Percentiles rank a stretch among this genome's conserved stretches.
Conservation (phyloP, 2,329 filamentous ascomycete genomes). For the Ophiostoma australiae region DNA sequence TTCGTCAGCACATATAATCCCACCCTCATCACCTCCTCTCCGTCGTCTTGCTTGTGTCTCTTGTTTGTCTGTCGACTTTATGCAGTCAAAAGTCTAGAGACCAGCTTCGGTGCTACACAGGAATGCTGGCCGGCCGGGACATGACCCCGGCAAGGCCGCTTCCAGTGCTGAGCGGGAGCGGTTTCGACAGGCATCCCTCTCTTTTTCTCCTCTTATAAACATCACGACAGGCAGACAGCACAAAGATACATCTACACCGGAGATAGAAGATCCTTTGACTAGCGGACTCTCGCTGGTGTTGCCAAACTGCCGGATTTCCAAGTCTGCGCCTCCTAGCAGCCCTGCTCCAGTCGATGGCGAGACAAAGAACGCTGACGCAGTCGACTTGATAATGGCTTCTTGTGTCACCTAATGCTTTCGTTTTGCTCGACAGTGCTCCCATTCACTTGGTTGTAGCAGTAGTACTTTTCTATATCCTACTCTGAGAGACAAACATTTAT, state of each 20-base stretch:
- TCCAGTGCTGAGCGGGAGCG: slow-evolving; percentile 5
- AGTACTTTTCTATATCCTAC: neutral
- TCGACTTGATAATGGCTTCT: neutral
- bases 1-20: neutral
- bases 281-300: slow-evolving; percentile 1
- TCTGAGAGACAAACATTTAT: neutral
- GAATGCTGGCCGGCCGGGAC: neutral
- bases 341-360: slow-evolving; percentile 12
- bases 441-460: neutral
- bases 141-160: neutral
- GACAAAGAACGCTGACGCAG: neutral
- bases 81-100: neutral
- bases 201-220: neutral
- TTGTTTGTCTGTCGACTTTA: too few species aligned
- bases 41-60: neutral
- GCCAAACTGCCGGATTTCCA: neutral
- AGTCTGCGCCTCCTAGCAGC: slow-evolving; percentile 15
- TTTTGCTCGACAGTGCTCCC: neutral
- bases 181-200: neutral
- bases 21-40: neutral
- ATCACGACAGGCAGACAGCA: neutral
- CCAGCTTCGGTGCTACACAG: slow-evolving; percentile 4
- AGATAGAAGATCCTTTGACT: slow-evolving; percentile 4
- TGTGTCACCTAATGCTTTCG: neutral
- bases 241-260: neutral